Evolutionary conservation across 176 grass and related monocot genomes (phyloP), one percentile per base, ranked within the genome.

Genomic region (Ensete ventricosum): DNA sequence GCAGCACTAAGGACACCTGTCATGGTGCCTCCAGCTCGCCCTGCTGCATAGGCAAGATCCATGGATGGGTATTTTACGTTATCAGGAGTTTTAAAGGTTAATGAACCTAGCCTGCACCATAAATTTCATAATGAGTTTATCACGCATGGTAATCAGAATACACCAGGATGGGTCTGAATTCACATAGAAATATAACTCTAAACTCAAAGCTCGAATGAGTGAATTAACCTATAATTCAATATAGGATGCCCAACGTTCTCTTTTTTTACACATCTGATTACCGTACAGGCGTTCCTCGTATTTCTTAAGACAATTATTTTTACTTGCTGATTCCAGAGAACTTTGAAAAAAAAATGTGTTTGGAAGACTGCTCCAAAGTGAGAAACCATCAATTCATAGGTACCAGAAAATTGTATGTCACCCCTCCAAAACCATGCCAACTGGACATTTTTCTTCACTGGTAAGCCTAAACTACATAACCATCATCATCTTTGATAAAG

Each of bases 1-100:
- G 95, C 95, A 54, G 95, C 95, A 23, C 95, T 99, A 64, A 99
- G 83, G 82, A 99, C 95, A 87, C 95, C 91, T 19, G 95, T 94
- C 95, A 99, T 99, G n/a, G 95, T 99, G 43, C 95, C 91, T 19
- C 95, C 95, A 64, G 95, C 95, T 62, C 95, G 72, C 12, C 95
- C 95, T 77, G 95, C 95, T 25, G 95, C 86, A 59, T 99, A 99
- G 0, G 95, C 86, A 9, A 99, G 88, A 77, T 99, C 83, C 84
- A 99, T 87, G 1, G 95, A 99, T 52, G 95, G 95, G 84, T 89
- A 99, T 80, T 99, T 99, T 77, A 85, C 86, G 29, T 99, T 85
- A 64, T 99, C 91, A 19, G 91, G 90, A 80, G 84, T 72, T 87
- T 94, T 91, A 71, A 99, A 99, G 54, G 95, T 99, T 69, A 99